These are phyloP conservation scores for Trebouxiophyceae sp. DNA, from an alignment of 163 green algal species.

Conservation along the genomic window DNA sequence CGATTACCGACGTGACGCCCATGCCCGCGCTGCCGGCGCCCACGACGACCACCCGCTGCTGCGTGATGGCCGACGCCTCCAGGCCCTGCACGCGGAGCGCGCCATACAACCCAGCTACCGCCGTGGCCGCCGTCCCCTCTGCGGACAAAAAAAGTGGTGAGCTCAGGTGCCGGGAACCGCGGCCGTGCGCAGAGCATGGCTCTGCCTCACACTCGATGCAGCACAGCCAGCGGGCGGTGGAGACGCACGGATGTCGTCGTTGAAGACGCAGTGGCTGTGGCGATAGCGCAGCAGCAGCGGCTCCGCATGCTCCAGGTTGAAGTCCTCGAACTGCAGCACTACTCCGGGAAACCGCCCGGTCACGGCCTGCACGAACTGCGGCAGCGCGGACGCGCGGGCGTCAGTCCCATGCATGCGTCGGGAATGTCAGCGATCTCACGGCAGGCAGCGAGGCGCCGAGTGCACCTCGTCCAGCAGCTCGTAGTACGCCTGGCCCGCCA, in stretches of 20 bases:
- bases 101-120: constrained; percentile 77
- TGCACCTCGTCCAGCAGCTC: constrained; percentile 11
- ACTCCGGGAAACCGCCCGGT: constrained; percentile 27
- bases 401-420: no score
- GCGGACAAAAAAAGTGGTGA: no score
- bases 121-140: constrained; percentile 56
- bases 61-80: constrained; percentile 29
- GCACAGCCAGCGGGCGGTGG: no score
- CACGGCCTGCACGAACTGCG: constrained; percentile 42
- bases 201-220: no score
- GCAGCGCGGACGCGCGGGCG: no score
- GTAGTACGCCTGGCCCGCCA: constrained; percentile 62
- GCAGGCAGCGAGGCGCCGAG: no score
- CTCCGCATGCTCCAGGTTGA: constrained; percentile 63
- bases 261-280: constrained; percentile 62
- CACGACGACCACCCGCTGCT: constrained; percentile 68
- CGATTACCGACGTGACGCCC: constrained; percentile 50
- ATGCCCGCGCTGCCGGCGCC: constrained; percentile 81
- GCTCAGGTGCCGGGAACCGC: no score
- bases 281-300: constrained; percentile 77
- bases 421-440: no score
- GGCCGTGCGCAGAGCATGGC: no score
- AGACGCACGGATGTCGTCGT: constrained; percentile 87
- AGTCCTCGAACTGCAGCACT: constrained; percentile 88
- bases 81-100: constrained; percentile 54